Base-by-base conservation (phyloP, 371 early-diverging fungal genomes). In the Umbelopsis sp. region DNA sequence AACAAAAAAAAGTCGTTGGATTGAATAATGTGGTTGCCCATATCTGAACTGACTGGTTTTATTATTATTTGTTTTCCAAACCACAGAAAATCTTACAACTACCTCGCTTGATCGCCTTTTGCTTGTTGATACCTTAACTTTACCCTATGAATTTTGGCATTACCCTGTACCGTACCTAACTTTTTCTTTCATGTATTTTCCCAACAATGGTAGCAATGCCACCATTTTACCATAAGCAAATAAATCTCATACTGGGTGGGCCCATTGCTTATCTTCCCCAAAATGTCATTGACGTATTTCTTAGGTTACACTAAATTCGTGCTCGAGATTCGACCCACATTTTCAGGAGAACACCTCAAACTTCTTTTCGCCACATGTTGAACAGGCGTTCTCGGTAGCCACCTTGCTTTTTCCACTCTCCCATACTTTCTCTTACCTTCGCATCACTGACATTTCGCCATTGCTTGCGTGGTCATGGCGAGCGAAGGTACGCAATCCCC, bases 1-100 rank as follows among this genome's bases (percentile, higher is more conserved):
- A 82, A 22, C 0, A 22, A 22, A 22, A 22, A 22, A 22, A 76
- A 68, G n/a, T 37, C 16, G 32, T 53, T 53, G 12, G 9, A 66
- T 66, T n/a, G 50, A 35, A 50, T 22, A 24, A 51, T 29, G 52
- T 51, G 41, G 41, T 7, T 41, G 41, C 0, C 12, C 2, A 0
- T 41, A 10, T 41, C 14, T 32, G 16, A 9, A 16, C 57, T 57
- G 12, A 12, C 57, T 18, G 14, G 18, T 32, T 25, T 25, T 9
- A 9, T 32, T 29, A 25, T 57, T 35, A 16, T 29, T 29, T 29
- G 29, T 29, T 29, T 29, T 29, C 4, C 29, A 29, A 8, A 57
- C 57, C 12, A 57, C n/a, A 57, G 57, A 57, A 57, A 57, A 57
- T 57, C 57, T 11, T 57, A 57, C 35, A 57, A 57, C 35, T 57